These are phyloP conservation scores for Artemisia annua DNA, from an alignment of 129 eudicot genomes.

Conservation along the genomic window DNA sequence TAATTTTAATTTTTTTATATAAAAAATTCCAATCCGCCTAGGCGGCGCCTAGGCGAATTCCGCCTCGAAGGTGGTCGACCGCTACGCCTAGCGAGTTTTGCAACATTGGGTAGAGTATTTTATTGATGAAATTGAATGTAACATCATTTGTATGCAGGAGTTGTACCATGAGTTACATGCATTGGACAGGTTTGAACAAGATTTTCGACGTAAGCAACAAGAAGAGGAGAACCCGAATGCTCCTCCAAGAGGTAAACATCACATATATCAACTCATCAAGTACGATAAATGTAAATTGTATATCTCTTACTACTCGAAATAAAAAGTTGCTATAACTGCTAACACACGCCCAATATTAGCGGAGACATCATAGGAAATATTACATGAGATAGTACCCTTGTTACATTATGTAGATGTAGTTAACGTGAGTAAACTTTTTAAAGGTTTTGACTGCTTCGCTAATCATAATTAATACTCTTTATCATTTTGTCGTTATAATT, in stretches of 20 bases:
- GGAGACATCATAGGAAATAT: not conserved
- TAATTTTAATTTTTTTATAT: too few relatives aligned
- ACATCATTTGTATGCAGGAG: conserved; percentile 57
- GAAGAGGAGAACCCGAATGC: conserved; percentile 81
- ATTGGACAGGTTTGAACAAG: conserved; percentile 94
- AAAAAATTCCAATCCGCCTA: too few relatives aligned
- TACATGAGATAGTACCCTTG: not conserved
- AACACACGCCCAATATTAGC: not conserved
- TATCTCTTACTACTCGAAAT: not conserved
- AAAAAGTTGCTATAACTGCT: not conserved
- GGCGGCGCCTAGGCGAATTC: too few relatives aligned
- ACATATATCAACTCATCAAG: not conserved
- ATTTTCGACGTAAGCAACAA: conserved; percentile 72
- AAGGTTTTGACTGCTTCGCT: not conserved
- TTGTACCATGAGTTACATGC: conserved; percentile 96
- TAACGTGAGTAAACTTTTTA: not conserved
- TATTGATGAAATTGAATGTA: not conserved
- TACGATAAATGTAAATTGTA: not conserved
- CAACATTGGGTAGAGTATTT: too few relatives aligned
- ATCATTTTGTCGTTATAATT: not conserved
- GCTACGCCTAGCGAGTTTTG: too few relatives aligned
- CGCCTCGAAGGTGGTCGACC: too few relatives aligned
- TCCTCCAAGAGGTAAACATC: conserved; percentile 68
- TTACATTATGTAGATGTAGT: conserved; percentile 6
- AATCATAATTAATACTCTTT: not conserved